Evolutionary conservation across 768 basidiomycete genomes (phyloP), one percentile per base, ranked within the genome.

Genomic region (Kwoniella mangroviensis): DNA sequence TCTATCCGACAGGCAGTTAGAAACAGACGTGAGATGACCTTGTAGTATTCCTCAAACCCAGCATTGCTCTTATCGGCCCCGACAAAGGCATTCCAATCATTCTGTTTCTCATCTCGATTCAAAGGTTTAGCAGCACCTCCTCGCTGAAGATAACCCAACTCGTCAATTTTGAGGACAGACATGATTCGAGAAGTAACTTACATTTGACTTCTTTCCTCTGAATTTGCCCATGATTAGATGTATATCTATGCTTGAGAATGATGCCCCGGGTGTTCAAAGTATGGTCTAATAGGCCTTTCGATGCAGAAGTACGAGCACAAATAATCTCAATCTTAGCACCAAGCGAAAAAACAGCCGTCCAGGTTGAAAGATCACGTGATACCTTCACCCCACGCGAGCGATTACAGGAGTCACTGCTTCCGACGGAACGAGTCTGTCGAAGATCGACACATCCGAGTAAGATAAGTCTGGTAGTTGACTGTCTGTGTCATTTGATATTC

Each of bases 1-100:
- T n/a, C 40, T 2, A 22, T n/a, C 42, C 13, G 19, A 53, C 22
- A 53, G 43, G 52, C 34, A 2, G 26, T 26, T 10, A 17, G 54
- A 41, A 2, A 42, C 6, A 42, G 28, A 58, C 11, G 45, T 17
- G 19, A 12, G 26, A 81, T 62, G 49, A 84, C 83, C 75, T 84
- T 81, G 83, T 87, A 86, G 75, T 85, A 86, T 57, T 73, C 79
- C 69, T 85, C 84, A 69, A 86, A 86, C n/a, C 69, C 73, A 1
- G 68, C 71, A 67, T 86, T 86, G 56, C 49, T 64, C 75, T 65
- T 77, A 22, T 80, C 79, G 17, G 57, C 67, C 22, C 68, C 51
- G 6, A 55, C 54, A 59, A 66, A 70, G 3, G 28, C 49, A 34
- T 68, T 72, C 73, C 74, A 77, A 49, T 62, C 74, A 15, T 55